Evolutionary conservation across 805 yeast species (phyloP).

Genomic region (Yamadazyma kitorensis): DNA sequence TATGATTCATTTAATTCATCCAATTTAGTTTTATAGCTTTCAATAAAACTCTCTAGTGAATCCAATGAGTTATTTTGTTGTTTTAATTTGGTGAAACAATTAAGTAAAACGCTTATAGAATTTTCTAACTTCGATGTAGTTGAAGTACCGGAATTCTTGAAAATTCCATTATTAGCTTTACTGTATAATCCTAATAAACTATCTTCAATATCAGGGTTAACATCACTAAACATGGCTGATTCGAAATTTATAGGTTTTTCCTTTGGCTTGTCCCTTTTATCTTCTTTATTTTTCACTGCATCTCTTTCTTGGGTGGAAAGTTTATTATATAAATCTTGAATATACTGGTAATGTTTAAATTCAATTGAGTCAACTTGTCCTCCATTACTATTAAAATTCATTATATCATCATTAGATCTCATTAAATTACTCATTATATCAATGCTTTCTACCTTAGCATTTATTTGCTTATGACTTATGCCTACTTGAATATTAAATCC

Average conservation of each 20-base stretch:
- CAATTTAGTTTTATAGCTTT: slow-evolving; percentile 39
- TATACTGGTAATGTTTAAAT: slow-evolving; percentile 32
- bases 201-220: slow-evolving; percentile 49
- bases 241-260: slow-evolving; percentile 9
- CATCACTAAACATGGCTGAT: slow-evolving; percentile 60
- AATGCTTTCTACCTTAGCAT: slow-evolving; percentile 77
- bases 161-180: slow-evolving; percentile 52
- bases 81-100: slow-evolving; percentile 55
- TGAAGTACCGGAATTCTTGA: slow-evolving; percentile 57
- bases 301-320: slow-evolving; percentile 4
- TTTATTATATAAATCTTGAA: slow-evolving; percentile 27
- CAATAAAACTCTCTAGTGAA: slow-evolving; percentile 54
- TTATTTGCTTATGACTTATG: slow-evolving; percentile 78
- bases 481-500: slow-evolving; percentile 83
- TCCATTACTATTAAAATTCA: slow-evolving; percentile 1
- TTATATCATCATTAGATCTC: slow-evolving; percentile 4
- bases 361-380: slow-evolving; percentile 22
- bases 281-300: slow-evolving; percentile 1
- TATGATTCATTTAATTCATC: slow-evolving; percentile 24
- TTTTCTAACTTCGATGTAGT: slow-evolving; percentile 54
- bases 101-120: slow-evolving; percentile 52
- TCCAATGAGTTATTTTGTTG: slow-evolving; percentile 55
- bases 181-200: slow-evolving; percentile 46
- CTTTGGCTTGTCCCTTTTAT: neutral
- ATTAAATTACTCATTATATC: slow-evolving; percentile 43